A percentile compares a stretch with the other conserved stretches of the same genome.
Conservation (phyloP, 495 filamentous ascomycete species). For the Neurospora sp. region DNA sequence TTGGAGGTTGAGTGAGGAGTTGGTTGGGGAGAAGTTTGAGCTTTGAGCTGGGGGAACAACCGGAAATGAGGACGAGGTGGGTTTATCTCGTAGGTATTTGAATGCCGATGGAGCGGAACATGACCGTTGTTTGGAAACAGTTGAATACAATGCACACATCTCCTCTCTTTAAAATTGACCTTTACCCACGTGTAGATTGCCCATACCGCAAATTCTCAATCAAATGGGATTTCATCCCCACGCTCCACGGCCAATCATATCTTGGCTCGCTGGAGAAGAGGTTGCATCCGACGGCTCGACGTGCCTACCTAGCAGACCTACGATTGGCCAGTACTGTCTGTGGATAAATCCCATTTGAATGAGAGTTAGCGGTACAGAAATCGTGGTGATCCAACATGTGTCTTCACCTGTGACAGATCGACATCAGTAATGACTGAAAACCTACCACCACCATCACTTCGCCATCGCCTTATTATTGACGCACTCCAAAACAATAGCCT, state of each 20-base stretch:
- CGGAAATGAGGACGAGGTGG: background rate
- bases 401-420: background rate
- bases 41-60: background rate
- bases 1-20: slow-evolving; percentile 34
- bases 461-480: background rate
- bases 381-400: background rate
- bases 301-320: no score
- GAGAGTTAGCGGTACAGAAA: background rate
- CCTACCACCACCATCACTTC: background rate
- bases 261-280: no score
- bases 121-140: background rate
- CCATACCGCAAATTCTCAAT: no score
- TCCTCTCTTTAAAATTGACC: background rate
- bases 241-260: no score
- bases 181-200: background rate
- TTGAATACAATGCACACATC: background rate
- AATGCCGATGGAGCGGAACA: background rate
- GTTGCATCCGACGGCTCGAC: no score
- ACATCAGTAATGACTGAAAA: background rate
- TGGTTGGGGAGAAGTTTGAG: slow-evolving; percentile 32
- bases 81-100: background rate
- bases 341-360: no score
- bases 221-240: no score
- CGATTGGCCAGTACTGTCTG: no score
- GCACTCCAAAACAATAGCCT: background rate